phyloP scores from a whole-genome alignment of 805 yeast species.

The Hagleromyces aurorensis region DNA sequence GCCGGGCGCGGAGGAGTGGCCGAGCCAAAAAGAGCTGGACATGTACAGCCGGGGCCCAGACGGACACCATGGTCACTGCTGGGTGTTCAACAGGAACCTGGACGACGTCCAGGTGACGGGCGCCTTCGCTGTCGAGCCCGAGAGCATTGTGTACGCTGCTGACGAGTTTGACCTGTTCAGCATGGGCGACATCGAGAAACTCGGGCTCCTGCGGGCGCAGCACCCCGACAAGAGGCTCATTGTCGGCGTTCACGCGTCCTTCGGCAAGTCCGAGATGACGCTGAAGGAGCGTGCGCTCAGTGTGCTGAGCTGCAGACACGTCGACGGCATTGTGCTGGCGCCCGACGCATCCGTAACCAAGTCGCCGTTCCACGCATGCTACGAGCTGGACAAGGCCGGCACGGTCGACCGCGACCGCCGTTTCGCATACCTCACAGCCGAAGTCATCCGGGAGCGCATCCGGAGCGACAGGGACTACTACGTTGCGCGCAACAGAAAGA shows the following conservation, averaged over 20 bases:
- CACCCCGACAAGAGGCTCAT: constrained; percentile 42
- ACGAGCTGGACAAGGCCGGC: too few relatives aligned
- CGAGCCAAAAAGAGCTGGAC: constrained; percentile 21
- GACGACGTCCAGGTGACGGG: constrained; percentile 26
- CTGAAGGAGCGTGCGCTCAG: constrained; percentile 78
- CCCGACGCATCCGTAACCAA: constrained; percentile 8
- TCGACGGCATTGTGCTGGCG: constrained; percentile 63
- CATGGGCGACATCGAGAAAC: constrained; percentile 81
- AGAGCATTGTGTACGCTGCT: constrained; percentile 32
- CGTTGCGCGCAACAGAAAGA: constrained; percentile 78
- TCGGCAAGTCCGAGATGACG: constrained; percentile 79
- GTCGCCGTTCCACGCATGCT: neutral
- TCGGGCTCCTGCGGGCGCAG: constrained; percentile 39
- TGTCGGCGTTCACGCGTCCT: constrained; percentile 51
- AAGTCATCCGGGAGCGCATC: constrained; percentile 69
- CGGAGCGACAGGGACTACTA: constrained; percentile 58
- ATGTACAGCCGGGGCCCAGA: constrained; percentile 56
- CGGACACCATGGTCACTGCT: constrained; percentile 47
- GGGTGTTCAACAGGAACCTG: constrained; percentile 45
- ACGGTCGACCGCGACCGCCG: neutral
- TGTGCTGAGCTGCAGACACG: constrained; percentile 78
- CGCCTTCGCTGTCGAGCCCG: constrained; percentile 5
- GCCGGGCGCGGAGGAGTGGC: constrained; percentile 2
- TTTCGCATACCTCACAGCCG: constrained; percentile 47
- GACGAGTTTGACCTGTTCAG: constrained; percentile 92